Evolutionary conservation across 768 basidiomycete genomes (phyloP).

Genomic region (Tubosaeta sp.): DNA sequence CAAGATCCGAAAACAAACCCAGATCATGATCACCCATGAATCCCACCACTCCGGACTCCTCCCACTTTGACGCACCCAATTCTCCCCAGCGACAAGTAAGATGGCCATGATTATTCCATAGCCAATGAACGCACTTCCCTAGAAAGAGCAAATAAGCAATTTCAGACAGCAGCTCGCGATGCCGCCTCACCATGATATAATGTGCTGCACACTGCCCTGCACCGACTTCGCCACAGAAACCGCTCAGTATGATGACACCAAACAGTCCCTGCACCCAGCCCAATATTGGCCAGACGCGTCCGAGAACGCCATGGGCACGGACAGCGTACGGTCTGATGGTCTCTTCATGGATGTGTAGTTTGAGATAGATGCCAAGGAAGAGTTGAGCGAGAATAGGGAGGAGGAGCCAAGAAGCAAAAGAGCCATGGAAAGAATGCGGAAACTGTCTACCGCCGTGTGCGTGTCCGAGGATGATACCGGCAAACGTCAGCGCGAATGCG

Average conservation of each 20-base stretch:
- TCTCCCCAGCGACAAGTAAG: constrained; percentile 70
- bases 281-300: constrained; percentile 77
- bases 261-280: constrained; percentile 91
- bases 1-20: constrained; percentile 36
- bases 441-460: constrained; percentile 81
- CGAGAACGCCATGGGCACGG: constrained; percentile 68
- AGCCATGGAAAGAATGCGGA: constrained; percentile 68
- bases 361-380: constrained; percentile 80
- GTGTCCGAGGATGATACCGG: constrained; percentile 80
- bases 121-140: constrained; percentile 85
- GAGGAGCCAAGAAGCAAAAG: constrained; percentile 49
- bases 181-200: constrained; percentile 62
- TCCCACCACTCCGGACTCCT: constrained; percentile 85
- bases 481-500: constrained; percentile 65
- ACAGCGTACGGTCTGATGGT: constrained; percentile 71
- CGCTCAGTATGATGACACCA: constrained; percentile 67
- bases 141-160: constrained; percentile 4
- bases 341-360: constrained; percentile 83
- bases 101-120: constrained; percentile 82
- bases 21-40: constrained; percentile 59
- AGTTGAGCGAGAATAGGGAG: constrained; percentile 65
- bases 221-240: constrained; percentile 70
- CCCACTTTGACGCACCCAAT: constrained; percentile 67
- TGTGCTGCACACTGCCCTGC: constrained; percentile 86
- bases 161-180: background rate